A percentile compares a stretch with the other conserved stretches of the same genome.
phyloP scores from a whole-genome alignment of 2,329 filamentous ascomycete species.

The Diplodia mutila region DNA sequence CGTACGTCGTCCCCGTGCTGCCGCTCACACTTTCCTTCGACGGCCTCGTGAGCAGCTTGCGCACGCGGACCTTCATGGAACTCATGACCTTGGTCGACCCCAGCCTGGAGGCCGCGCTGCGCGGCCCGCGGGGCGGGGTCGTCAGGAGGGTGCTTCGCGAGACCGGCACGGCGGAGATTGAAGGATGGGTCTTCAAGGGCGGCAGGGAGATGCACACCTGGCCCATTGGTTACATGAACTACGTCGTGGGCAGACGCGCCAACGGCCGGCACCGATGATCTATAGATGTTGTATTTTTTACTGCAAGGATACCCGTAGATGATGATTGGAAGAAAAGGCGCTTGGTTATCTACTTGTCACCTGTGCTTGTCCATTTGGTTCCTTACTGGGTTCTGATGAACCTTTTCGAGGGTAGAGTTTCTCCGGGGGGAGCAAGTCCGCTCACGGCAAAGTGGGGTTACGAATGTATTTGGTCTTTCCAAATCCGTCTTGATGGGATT shows the following conservation, averaged over 20 bases:
- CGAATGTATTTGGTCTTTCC: no score
- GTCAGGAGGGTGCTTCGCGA: constrained; percentile 17
- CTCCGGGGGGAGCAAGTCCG: no score
- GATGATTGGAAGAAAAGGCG: no score
- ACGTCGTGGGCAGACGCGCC: constrained; percentile 43
- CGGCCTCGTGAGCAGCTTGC: constrained; percentile 67
- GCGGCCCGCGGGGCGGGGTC: constrained; percentile 36
- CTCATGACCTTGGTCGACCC: constrained; percentile 61
- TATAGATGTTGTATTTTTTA: no score
- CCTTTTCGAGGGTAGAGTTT: no score
- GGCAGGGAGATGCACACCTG: constrained; percentile 51
- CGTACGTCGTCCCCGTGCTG: constrained; percentile 66
- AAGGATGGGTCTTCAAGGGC: constrained; percentile 48
- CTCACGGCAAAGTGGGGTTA: no score
- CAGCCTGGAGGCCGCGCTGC: constrained; percentile 45
- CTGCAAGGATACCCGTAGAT: no score
- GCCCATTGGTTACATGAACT: constrained; percentile 54
- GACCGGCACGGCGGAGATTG: constrained; percentile 44
- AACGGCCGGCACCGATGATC: background rate
- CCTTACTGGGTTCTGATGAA: no score
- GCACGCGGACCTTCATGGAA: constrained; percentile 69
- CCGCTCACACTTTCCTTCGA: constrained; percentile 72
- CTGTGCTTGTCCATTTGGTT: no score
- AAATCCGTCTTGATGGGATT: no score
- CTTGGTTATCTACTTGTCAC: no score